Evolutionary conservation across 2,329 filamentous ascomycete genomes (phyloP), one percentile per base, ranked within the genome.

Genomic region (Dactylonectria estremocensis): DNA sequence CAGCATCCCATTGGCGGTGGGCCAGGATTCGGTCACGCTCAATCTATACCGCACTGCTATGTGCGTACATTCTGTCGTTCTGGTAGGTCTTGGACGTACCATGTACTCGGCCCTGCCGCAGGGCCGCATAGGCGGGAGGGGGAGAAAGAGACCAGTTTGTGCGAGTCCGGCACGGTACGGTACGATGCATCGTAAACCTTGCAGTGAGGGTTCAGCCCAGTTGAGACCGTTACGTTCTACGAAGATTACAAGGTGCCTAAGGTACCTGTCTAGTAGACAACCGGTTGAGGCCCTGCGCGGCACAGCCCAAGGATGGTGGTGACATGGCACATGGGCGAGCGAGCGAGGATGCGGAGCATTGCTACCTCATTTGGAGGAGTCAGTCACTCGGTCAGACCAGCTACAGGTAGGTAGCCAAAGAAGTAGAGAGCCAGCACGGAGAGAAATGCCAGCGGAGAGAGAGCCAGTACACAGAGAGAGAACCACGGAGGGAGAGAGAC

Each of bases 1-100:
- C 65, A 67, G 66, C 64, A 52, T 49, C 53, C 43, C 57, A 74
- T 69, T 74, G 68, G 57, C 61, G 52, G 33, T 24, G 57, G 33
- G 37, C 50, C 33, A 37, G 62, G 55, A 37, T 56, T 65, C 64
- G 65, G 61, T 53, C 71, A 71, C 56, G 61, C 63, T 64, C 62
- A 71, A 62, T 63, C n/a, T 20, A 35, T 52, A 31, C 49, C 24
- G 49, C 18, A 20, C 49, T 28, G 24, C 24, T 20, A 14, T 33
- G 49, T 52, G n/a, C 24, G 24, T 28, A 28, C 24, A 28, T 28
- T 28, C 7, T n/a, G n/a, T n/a, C n/a, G n/a, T n/a, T n/a, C n/a
- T n/a, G n/a, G 24, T 28, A 28, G 24, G 24, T 28, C 24, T 7
- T 5, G 24, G 24, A 28, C 24, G 24, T 28, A 28, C 24, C 24